Conservation (phyloP, 2,329 filamentous ascomycete species). For the Fusarium decemcellulare region DNA sequence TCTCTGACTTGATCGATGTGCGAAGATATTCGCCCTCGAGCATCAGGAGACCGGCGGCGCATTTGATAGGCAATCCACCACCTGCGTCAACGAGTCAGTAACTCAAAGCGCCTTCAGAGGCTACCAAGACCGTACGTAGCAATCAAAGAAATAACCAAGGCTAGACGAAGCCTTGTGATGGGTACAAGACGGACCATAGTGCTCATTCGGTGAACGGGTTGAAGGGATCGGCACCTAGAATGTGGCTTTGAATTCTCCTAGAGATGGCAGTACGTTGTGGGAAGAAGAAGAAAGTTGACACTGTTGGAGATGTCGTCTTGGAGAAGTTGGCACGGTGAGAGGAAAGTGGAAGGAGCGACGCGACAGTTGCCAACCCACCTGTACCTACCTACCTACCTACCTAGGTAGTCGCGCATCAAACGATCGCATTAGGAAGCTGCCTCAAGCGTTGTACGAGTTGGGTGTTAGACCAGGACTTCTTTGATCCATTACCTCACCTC, state of each 20-base stretch:
- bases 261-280: too few relatives aligned
- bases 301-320: not conserved
- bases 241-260: too few relatives aligned
- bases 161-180: not conserved
- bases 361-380: not conserved
- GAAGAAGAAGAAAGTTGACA: not conserved
- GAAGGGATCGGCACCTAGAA: not conserved
- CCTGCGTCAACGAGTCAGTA: conserved; percentile 45
- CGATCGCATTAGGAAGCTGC: too few relatives aligned
- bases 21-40: conserved; percentile 55
- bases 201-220: too few relatives aligned
- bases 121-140: not conserved
- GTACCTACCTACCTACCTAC: not conserved
- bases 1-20: conserved; percentile 51
- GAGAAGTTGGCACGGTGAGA: not conserved
- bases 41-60: conserved; percentile 60
- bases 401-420: too few relatives aligned
- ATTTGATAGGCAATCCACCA: conserved; percentile 63
- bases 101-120: not conserved
- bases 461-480: too few relatives aligned
- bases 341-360: not conserved
- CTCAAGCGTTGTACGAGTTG: too few relatives aligned
- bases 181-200: not conserved
- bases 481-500: too few relatives aligned
- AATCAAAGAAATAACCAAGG: not conserved